Evolutionary conservation across 1,284 basidiomycete species (phyloP), one percentile per base, ranked within the genome.

Genomic region (Heterobasidion annosum): DNA sequence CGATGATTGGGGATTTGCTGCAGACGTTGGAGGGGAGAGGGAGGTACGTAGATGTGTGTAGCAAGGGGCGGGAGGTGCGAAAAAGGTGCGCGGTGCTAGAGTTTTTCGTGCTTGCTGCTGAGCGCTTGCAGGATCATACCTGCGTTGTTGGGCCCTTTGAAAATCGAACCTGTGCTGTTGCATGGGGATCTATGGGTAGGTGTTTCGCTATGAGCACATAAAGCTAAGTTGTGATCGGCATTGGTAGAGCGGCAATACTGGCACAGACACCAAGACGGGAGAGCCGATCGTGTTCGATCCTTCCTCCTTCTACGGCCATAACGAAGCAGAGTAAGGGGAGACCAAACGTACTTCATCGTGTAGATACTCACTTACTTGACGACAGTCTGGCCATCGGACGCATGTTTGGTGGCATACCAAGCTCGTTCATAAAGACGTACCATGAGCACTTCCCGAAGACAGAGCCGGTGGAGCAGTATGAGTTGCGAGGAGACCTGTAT

Each of bases 121-220:
- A 42, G 8, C 10, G 33, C 34, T n/a, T 16, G 8, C 65, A 93
- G 91, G 55, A 85, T 88, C 6, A 83, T 93, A 58, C 89, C 91
- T 0, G 77, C 82, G 56, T 72, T 94, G 7, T 76, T 95, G 43
- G 73, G 78, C 8, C 67, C 78, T 0, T 67, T 87, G 40, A 71
- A 74, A 1, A 76, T 92, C 8, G 67, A 82, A 51, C 91, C 92
- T 1, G 89, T 88, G 1, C 77, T 93, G 18, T 69, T 92, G 4
- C 92, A 95, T 62, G 92, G 92, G 2, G 92, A 94, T 68, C 75
- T 94, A 47, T 95, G 92, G 91, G 86, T 49, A 12, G 15, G 18
- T 8, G 37, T 2, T 15, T 32, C 46, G 19, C n/a, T 47, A 34
- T 4, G 25, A 25, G 25, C 25, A 25, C 25, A 25, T 1, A 25